Evolutionary conservation across 768 basidiomycete species (phyloP).

Genomic region (Dentipellis sp.): DNA sequence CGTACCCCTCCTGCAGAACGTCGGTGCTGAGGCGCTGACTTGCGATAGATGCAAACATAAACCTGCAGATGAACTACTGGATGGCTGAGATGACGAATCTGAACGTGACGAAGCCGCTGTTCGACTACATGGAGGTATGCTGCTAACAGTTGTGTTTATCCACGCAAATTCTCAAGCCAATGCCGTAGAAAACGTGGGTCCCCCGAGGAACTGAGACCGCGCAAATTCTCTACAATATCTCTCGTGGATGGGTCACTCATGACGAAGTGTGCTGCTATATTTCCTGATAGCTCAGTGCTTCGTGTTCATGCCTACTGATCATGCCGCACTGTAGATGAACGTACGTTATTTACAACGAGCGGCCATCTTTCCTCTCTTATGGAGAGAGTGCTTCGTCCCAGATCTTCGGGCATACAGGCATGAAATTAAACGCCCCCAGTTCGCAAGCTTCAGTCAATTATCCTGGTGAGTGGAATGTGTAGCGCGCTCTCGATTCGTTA

Average conservation of each 20-base stretch:
- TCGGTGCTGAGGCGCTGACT: not conserved
- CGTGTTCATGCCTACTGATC: not conserved
- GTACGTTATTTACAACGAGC: conserved; percentile 20
- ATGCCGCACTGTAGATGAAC: conserved; percentile 41
- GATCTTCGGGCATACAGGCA: conserved; percentile 75
- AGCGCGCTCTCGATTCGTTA: not conserved
- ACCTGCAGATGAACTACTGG: conserved; percentile 83
- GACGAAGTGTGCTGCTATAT: conserved; percentile 41
- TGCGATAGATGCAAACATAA: conserved; percentile 59
- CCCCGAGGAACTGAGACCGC: conserved; percentile 63
- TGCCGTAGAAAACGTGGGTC: conserved; percentile 58
- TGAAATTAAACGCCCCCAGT: conserved; percentile 47
- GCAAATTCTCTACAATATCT: conserved; percentile 59
- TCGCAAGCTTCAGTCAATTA: conserved; percentile 65
- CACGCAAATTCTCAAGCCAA: not conserved
- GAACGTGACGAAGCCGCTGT: conserved; percentile 46
- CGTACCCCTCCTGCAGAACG: not conserved
- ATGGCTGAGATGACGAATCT: conserved; percentile 62
- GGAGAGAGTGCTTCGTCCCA: conserved; percentile 17
- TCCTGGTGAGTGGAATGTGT: conserved; percentile 38
- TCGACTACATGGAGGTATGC: conserved; percentile 58
- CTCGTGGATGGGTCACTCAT: conserved; percentile 70
- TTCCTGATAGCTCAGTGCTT: not conserved
- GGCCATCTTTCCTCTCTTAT: not conserved
- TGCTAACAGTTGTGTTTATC: not conserved